Evolutionary conservation across 768 basidiomycete genomes (phyloP).

Genomic region (Clathrus columnatus): DNA sequence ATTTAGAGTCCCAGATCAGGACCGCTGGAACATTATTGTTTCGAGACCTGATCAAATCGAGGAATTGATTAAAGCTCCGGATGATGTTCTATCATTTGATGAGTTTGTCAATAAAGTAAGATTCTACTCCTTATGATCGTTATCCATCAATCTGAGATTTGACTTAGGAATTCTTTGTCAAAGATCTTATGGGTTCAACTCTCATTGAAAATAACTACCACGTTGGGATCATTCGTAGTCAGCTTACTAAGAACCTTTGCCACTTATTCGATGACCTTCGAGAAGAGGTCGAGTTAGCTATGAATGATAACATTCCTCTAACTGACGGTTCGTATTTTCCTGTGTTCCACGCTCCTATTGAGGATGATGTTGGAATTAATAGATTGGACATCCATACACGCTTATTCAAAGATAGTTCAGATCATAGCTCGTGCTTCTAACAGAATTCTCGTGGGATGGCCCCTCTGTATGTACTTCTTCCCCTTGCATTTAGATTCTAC

Average conservation of each 20-base stretch:
- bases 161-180: too few relatives aligned
- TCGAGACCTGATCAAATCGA: not conserved
- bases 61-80: constrained; percentile 6
- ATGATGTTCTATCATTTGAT: constrained; percentile 9
- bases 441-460: constrained; percentile 37
- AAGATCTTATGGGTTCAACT: too few relatives aligned
- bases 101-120: constrained; percentile 5
- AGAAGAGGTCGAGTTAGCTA: not conserved
- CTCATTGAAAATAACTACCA: constrained; percentile 2
- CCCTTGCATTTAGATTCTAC: not conserved
- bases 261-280: not conserved
- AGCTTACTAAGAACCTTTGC: constrained; percentile 2
- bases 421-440: constrained; percentile 33
- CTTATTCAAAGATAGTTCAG: constrained; percentile 18
- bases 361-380: not conserved
- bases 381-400: not conserved
- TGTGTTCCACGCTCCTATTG: not conserved
- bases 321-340: not conserved
- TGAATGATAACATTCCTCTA: not conserved
- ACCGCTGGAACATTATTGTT: not conserved
- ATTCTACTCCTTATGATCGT: too few relatives aligned
- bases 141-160: too few relatives aligned
- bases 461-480: constrained; percentile 31
- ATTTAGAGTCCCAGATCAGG: not conserved
- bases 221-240: not conserved